Percentiles rank a stretch among this genome's conserved stretches.
Evolutionary conservation across 352 stramenopile genomes (phyloP).

Genomic region (Phytophthora citrophthora): DNA sequence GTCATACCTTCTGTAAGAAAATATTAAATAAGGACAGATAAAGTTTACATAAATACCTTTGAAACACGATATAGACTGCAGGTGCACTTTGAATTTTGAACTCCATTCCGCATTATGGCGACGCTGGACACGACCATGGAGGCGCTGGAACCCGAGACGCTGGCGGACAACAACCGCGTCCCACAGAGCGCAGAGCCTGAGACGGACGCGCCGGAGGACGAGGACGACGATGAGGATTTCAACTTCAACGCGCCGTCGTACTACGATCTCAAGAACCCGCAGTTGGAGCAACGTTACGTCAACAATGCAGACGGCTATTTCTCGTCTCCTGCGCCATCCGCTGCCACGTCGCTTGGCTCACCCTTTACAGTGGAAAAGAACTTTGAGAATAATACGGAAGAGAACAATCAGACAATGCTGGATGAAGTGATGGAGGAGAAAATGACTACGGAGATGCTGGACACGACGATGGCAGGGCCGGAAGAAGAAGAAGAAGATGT

Average conservation of each 20-base stretch:
- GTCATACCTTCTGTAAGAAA: too few relatives aligned
- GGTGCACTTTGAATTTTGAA: conserved; percentile 32
- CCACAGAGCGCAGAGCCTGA: conserved; percentile 35
- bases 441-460: conserved; percentile 36
- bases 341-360: conserved; percentile 14
- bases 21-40: too few relatives aligned
- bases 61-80: conserved; percentile 1
- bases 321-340: conserved; percentile 38
- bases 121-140: conserved; percentile 56
- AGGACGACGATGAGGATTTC: conserved; percentile 72
- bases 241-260: conserved; percentile 81
- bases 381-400: background rate
- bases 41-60: background rate
- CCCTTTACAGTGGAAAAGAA: conserved; percentile 12
- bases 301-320: conserved; percentile 91
- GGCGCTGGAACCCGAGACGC: conserved; percentile 24
- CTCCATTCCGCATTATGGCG: conserved; percentile 27
- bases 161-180: conserved; percentile 17
- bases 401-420: conserved; percentile 14
- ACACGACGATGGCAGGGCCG: conserved; percentile 43
- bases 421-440: conserved; percentile 60
- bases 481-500: conserved; percentile 31
- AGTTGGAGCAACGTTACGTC: conserved; percentile 75
- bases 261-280: conserved; percentile 82
- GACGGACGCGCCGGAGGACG: conserved; percentile 30